Base-by-base conservation (phyloP, 108 stramenopile species). In the Nannochloropsis granulata region DNA sequence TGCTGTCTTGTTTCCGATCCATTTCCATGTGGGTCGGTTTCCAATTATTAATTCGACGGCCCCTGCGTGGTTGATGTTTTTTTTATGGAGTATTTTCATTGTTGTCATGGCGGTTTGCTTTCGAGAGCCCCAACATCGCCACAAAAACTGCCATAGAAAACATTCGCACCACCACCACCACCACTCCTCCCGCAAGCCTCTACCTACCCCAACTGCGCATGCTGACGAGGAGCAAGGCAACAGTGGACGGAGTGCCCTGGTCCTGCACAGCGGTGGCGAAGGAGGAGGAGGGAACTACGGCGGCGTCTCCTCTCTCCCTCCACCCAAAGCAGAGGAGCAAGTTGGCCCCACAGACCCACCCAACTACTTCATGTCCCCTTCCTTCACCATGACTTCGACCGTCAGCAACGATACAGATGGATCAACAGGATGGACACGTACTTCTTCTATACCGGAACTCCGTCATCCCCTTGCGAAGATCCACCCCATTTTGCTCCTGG, bases 31-130 rank as follows among this genome's bases (percentile, higher is more conserved):
- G 16, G 26, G 82, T 34, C 13, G 94, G 2, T 78, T 83, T 43
- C 43, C 84, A n/a, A 42, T 56, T 10, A 81, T 78, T 16, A 84
- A 87, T 43, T 43, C 84, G 84, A 96, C 91, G 82, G 92, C 93
- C 25, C 93, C 94, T 25, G 92, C 93, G 13, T 94, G 89, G 87
- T 56, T 94, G 71, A 96, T 96, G 95, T 85, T 91, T 82, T 45
- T 86, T 2, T 45, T 92, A 23, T 96, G 95, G 95, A 78, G 78
- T 10, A 14, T 93, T 24, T 96, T 89, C 79, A 85, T 92, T 13
- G 25, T 90, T 79, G 25, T 83, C 13, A 83, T 89, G n/a, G 44
- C 92, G n/a, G 0, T 91, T 19, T 93, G 86, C 78, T 95, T 95
- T 86, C 87, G 92, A 83, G 95, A 95, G 83, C 95, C 95, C 11